phyloP scores from a whole-genome alignment of 2,329 filamentous ascomycete species.

The Sarocladium oryzae region DNA sequence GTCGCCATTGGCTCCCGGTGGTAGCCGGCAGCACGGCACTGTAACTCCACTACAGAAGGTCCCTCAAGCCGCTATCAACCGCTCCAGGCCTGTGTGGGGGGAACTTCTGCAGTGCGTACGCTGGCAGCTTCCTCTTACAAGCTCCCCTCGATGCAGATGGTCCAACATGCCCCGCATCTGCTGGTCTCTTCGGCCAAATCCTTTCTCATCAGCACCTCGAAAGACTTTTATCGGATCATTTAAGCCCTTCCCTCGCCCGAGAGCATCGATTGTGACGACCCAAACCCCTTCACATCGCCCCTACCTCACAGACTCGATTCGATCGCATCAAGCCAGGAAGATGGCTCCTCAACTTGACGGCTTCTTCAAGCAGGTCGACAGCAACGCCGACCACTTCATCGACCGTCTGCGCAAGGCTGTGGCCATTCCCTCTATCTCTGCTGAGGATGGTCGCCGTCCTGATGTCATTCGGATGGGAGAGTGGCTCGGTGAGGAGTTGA shows the following conservation, averaged over 20 bases:
- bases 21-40: neutral
- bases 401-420: conserved; percentile 86
- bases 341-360: conserved; percentile 89
- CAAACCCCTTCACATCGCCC: conserved; percentile 20
- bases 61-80: conserved; percentile 5
- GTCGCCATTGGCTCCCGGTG: conserved; percentile 8
- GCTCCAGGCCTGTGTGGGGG: neutral
- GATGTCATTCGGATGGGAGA: conserved; percentile 97
- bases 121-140: conserved; percentile 2
- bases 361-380: conserved; percentile 90
- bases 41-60: neutral
- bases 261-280: conserved; percentile 11
- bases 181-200: conserved; percentile 15
- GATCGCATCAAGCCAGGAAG: conserved; percentile 57
- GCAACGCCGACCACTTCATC: conserved; percentile 73
- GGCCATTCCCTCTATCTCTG: conserved; percentile 91
- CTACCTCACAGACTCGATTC: conserved; percentile 48
- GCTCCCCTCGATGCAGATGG: conserved; percentile 13
- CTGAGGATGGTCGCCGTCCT: conserved; percentile 78
- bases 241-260: conserved; percentile 17
- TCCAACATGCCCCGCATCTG: conserved; percentile 40
- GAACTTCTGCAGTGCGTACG: conserved; percentile 3
- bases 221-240: conserved; percentile 14
- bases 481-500: conserved; percentile 79
- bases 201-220: conserved; percentile 16